Conservation (phyloP, 2,329 filamentous ascomycete genomes). For the Aspergillus niger region DNA sequence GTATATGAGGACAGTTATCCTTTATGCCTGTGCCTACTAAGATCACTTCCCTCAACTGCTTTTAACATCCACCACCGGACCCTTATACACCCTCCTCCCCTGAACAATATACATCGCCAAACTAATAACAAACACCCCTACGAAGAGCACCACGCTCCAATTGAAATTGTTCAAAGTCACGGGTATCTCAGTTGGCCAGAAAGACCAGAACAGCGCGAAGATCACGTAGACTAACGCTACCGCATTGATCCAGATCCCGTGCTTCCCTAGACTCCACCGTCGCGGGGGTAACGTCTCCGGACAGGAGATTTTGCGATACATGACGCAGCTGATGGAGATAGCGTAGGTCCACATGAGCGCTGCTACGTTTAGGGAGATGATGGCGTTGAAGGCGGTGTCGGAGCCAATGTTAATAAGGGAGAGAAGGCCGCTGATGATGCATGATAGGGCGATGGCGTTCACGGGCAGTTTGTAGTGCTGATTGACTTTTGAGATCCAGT, state of each 20-base stretch:
- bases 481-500: slow-evolving; percentile 43
- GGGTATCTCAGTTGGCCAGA: slow-evolving; percentile 47
- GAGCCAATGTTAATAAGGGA: slow-evolving; percentile 57
- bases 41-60: not conserved
- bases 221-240: slow-evolving; percentile 47
- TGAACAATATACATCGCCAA: slow-evolving; percentile 42
- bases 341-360: slow-evolving; percentile 55
- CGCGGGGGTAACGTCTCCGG: slow-evolving; percentile 41
- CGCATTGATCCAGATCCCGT: slow-evolving; percentile 48
- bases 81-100: slow-evolving; percentile 34
- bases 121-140: slow-evolving; percentile 42
- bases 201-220: slow-evolving; percentile 50
- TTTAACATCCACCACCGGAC: slow-evolving; percentile 29
- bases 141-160: slow-evolving; percentile 53
- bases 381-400: slow-evolving; percentile 53
- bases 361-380: slow-evolving; percentile 52
- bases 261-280: slow-evolving; percentile 48
- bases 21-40: no score
- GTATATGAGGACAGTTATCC: not conserved
- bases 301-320: slow-evolving; percentile 46
- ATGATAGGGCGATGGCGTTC: slow-evolving; percentile 40
- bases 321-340: slow-evolving; percentile 50
- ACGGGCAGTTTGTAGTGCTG: slow-evolving; percentile 44
- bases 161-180: slow-evolving; percentile 50
- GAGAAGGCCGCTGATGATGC: slow-evolving; percentile 39